Evolutionary conservation across 352 stramenopile genomes (phyloP), one percentile per base, ranked within the genome.

Genomic region (Pythium folliculosum): DNA sequence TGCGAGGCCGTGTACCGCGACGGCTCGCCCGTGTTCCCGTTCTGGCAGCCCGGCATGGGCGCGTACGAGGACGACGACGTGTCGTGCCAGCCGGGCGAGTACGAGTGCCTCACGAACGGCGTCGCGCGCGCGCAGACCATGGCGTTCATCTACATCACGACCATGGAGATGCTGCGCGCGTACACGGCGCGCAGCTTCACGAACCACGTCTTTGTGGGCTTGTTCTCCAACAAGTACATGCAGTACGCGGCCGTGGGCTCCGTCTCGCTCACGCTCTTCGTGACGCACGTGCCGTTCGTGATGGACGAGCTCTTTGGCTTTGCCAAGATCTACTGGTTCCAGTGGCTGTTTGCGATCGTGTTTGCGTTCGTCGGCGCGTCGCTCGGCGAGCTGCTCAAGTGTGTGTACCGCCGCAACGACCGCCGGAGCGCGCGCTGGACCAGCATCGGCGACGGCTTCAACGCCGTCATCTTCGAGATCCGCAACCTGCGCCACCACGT

Each of bases 141-240:
- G 85, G 84, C 82, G 32, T 92, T 93, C 56, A 67, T 91, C 38
- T 73, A 69, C 5, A 67, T 93, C 43, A 73, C 76, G 5, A 88
- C 90, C 64, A 92, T 82, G n/a, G 83, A 93, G 45, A 78, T 93
- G 32, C 63, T 93, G 40, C 85, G 85, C 48, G 83, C 85, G 44
- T 93, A 87, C 73, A 92, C 83, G 63, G 72, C 91, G 17, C 83
- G 85, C 10, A 87, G 79, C 63, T 90, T 93, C 57, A 89, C 78
- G 8, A 76, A 86, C 56, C 72, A 78, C 2, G 75, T 92, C 53
- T 88, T 86, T 43, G 52, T 71, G 0, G 69, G 76, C 43, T 89
- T 94, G 63, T 81, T 92, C 48, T 61, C 69, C 27, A 94, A 94
- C 71, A 81, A 78, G 56, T 84, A 80, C 69, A 81, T 94, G 78